Base-by-base conservation (phyloP, 2,329 filamentous ascomycete species). In the Diaporthe nobilis region DNA sequence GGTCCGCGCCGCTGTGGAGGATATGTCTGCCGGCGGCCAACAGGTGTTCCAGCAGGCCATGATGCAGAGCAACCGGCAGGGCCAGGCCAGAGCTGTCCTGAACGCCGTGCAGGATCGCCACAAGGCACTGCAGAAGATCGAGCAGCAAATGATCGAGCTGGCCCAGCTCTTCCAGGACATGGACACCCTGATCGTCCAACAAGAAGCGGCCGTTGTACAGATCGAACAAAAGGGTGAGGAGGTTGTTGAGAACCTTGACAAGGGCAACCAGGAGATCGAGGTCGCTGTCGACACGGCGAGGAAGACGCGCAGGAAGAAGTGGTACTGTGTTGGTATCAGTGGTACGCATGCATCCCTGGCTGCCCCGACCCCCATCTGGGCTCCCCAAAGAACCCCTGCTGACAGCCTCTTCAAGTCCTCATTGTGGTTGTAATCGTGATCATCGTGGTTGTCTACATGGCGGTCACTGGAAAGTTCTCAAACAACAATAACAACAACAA, bases 21-120 rank as follows among this genome's bases (percentile, higher is more conserved):
- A 95, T 80, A 89, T 90, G 79, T 89, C 86, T 20, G 90, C 93
- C 77, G 91, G 92, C 68, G 90, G 93, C 78, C 91, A 92, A 72
- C 95, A 97, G 84, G 93, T 98, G 79, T 98, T 98, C 86, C 92
- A 93, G 82, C 94, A 97, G 84, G 94, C 95, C 75, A 89, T 98
- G 81, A 91, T 97, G 87, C 91, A 93, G 86, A 94, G 92, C 83
- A 94, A 94, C 85, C 93, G 95, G 81, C 92, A 92, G 82, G 94
- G 95, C 68, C 94, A 97, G 84, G 94, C 95, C 57, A 92, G 94
- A 78, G 91, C 92, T 51, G 95, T 95, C 49, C 89, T 98, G 74
- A 91, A 90, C 79, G 95, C 95, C 78, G 95, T 98, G 49, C 91
- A 94, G 84, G 92, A 94, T 81, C 94, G 97, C 79, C 95, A 98